Percentiles rank a stretch among this genome's conserved stretches.
These are phyloP conservation scores for Tulasnella sp. DNA, from an alignment of 768 basidiomycete genomes.

Conservation along the genomic window DNA sequence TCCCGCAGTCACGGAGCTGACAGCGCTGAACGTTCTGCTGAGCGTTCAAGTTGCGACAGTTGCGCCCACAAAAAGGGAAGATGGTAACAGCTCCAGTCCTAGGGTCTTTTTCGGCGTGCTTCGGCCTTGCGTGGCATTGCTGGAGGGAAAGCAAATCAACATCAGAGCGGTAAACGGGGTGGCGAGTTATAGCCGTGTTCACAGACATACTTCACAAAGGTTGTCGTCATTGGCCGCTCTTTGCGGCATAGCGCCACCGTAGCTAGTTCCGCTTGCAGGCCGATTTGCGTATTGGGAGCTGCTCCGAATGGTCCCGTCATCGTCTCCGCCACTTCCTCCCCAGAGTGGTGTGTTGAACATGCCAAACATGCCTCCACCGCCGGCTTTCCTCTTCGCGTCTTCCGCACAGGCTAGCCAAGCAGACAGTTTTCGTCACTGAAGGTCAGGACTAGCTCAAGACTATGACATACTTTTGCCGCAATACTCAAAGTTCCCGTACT, in stretches of 20 bases:
- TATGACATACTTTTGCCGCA: background rate
- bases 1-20: background rate
- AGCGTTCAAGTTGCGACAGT: background rate
- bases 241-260: background rate
- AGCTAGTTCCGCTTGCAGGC: background rate
- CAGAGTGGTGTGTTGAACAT: background rate
- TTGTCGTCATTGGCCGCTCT: background rate
- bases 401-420: background rate
- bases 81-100: background rate
- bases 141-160: background rate
- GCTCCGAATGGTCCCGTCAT: background rate
- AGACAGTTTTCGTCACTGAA: background rate
- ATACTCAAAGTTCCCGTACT: background rate
- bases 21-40: background rate
- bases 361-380: background rate
- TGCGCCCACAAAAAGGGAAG: conserved; percentile 2
- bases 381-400: background rate
- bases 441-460: background rate
- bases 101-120: background rate
- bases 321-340: background rate
- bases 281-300: background rate
- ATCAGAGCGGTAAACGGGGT: background rate
- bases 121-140: background rate
- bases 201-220: background rate
- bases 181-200: background rate